Conservation (phyloP, 1,284 basidiomycete genomes). For the Fomes fomentarius region DNA sequence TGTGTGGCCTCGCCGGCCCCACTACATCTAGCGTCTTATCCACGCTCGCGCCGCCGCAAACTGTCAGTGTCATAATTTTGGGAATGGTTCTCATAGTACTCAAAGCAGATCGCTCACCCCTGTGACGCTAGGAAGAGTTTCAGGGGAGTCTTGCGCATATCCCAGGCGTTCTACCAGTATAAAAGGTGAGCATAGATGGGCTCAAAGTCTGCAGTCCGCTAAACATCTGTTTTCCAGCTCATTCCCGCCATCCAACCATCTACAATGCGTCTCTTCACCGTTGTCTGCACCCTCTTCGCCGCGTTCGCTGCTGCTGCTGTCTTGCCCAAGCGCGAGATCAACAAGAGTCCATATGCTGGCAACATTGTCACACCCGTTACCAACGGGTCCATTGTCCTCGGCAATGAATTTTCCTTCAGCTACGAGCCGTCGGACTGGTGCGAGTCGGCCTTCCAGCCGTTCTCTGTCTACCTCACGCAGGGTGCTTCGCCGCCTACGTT, state of each 20-base stretch:
- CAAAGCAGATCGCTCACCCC: too few species aligned
- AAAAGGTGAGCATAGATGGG: neutral
- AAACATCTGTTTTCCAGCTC: neutral
- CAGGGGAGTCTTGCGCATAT: neutral
- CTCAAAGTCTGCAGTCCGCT: neutral
- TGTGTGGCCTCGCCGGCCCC: neutral
- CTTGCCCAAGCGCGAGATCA: constrained; percentile 13
- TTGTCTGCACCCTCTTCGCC: constrained; percentile 1
- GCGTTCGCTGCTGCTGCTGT: constrained; percentile 4
- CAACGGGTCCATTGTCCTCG: constrained; percentile 13
- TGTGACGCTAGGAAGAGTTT: neutral
- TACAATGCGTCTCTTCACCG: constrained; percentile 12
- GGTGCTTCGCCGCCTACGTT: constrained; percentile 18
- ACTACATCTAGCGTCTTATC: neutral
- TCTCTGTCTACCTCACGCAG: constrained; percentile 26
- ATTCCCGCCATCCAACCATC: neutral
- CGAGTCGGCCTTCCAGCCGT: constrained; percentile 25
- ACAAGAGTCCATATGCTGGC: constrained; percentile 21
- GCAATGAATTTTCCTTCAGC: constrained; percentile 22
- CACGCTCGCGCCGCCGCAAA: constrained; percentile 2
- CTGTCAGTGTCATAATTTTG: neutral
- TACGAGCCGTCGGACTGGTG: constrained; percentile 25
- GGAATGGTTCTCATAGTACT: too few species aligned
- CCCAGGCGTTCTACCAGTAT: constrained; percentile 3
- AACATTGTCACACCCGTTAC: constrained; percentile 18